Conservation (phyloP, 352 stramenopile species). For the Phytopythium ostracodes region DNA sequence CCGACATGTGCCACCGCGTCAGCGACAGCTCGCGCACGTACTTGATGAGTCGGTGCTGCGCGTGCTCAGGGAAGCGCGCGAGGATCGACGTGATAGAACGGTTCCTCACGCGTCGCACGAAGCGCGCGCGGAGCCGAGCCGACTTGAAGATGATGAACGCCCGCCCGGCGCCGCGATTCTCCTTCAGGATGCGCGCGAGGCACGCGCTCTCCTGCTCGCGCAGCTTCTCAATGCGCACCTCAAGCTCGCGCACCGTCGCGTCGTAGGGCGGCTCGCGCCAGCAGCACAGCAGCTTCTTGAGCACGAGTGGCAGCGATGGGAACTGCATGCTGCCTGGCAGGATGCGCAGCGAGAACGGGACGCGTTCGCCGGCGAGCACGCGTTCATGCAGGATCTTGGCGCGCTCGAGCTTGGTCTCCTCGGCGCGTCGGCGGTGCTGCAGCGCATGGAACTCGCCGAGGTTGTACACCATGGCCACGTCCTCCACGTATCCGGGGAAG, state of each 20-base stretch:
- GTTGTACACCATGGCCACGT: constrained; percentile 81
- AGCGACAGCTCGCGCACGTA: constrained; percentile 78
- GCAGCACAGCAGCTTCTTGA: constrained; percentile 41
- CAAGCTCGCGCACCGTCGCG: constrained; percentile 27
- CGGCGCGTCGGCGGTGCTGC: constrained; percentile 39
- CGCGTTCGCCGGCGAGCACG: constrained; percentile 28
- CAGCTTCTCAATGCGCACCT: constrained; percentile 51
- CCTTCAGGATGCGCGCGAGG: constrained; percentile 52
- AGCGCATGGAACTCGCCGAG: constrained; percentile 67
- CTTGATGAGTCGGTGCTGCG: constrained; percentile 51
- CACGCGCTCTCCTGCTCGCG: constrained; percentile 45
- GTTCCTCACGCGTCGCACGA: constrained; percentile 71
- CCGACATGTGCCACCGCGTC: constrained; percentile 71
- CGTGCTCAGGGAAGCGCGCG: constrained; percentile 58
- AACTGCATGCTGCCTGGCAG: constrained; percentile 71
- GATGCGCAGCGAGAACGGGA: constrained; percentile 64
- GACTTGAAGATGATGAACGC: constrained; percentile 84
- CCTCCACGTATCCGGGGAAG: constrained; percentile 76
- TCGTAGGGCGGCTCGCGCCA: constrained; percentile 40
- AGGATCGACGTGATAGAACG: constrained; percentile 76
- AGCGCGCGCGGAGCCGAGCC: constrained; percentile 59
- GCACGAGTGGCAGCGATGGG: constrained; percentile 45
- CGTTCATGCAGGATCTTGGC: constrained; percentile 50
- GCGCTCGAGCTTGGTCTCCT: constrained; percentile 55
- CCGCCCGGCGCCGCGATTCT: constrained; percentile 69